phyloP scores from a whole-genome alignment of 1,284 basidiomycete genomes.

The Fistulinella cinereoalba region DNA sequence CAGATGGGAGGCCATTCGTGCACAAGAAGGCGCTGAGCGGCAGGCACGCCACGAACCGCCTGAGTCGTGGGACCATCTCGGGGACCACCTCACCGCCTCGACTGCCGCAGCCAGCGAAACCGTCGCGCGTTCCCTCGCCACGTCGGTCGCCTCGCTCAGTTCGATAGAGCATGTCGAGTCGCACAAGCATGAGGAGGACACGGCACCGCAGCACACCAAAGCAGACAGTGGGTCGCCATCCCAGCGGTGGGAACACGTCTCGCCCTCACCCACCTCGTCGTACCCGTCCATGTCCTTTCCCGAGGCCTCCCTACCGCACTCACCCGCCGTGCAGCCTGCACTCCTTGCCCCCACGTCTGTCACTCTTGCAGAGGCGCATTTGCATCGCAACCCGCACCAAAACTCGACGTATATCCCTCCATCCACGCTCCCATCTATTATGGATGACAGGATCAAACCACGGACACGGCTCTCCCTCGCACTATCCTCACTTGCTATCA shows the following conservation, averaged over 20 bases:
- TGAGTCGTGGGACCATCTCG: slow-evolving; percentile 51
- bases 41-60: slow-evolving; percentile 34
- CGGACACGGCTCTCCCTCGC: slow-evolving; percentile 70
- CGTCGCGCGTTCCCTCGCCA: slow-evolving; percentile 17
- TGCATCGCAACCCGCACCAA: slow-evolving; percentile 9
- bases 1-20: slow-evolving; percentile 59
- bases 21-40: slow-evolving; percentile 22
- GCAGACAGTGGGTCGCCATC: slow-evolving; percentile 36
- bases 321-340: slow-evolving; percentile 36
- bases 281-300: slow-evolving; percentile 75
- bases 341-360: slow-evolving; percentile 27
- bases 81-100: slow-evolving; percentile 32
- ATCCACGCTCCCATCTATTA: slow-evolving; percentile 76
- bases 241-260: slow-evolving; percentile 71
- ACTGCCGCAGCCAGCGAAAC: slow-evolving; percentile 15
- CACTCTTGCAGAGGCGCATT: slow-evolving; percentile 12
- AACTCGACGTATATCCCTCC: slow-evolving; percentile 35
- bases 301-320: slow-evolving; percentile 50
- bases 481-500: slow-evolving; percentile 84
- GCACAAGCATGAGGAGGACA: slow-evolving; percentile 43
- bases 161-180: slow-evolving; percentile 41
- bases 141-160: slow-evolving; percentile 20
- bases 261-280: slow-evolving; percentile 63
- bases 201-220: slow-evolving; percentile 5
- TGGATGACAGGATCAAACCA: slow-evolving; percentile 64